Evolutionary conservation across 129 eudicot species (phyloP), one percentile per base, ranked within the genome.

Genomic region (Logfia minima): DNA sequence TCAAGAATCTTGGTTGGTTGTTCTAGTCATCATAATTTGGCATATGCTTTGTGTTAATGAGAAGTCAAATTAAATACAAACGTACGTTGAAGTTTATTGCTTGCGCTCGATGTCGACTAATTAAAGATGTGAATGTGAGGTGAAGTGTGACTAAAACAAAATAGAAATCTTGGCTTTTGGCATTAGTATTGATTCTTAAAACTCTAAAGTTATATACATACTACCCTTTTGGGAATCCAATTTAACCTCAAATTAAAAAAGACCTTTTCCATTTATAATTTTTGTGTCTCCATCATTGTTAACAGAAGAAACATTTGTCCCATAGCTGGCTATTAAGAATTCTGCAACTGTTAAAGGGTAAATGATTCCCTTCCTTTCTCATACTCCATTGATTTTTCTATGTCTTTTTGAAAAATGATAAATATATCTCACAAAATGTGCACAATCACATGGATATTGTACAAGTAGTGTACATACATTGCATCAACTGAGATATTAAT

Each of bases 101-200:
- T 80, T 26, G 34, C 60, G 32, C 13, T 26, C 29, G 29, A 26
- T 26, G 29, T 1, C 29, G 29, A 26, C 45, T 6, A 16, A 65
- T 6, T 28, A 66, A 62, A 48, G 64, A 75, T 41, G 48, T 45
- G 72, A 28, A 64, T 48, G 5, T 64, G 14, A 74, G 72, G 21
- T 48, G 41, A 76, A 76, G 80, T 76, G 72, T 65, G 72, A 48
- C 23, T n/a, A 19, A 76, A 76, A 63, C 80, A 51, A 66, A 31
- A 19, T 51, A 70, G 76, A 80, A 75, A 75, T 41, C 76, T 67
- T 80, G 14, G 24, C 41, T 28, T 65, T 53, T 26, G 79, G 83
- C 16, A 23, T 80, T 80, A 29, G 79, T 74, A 74, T 67, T 74
- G 63, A 80, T 80, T 80, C 83, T 19, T n/a, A 18, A 18, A 21